phyloP scores from a whole-genome alignment of 306 rosid genomes.

The Rosa rugosa region DNA sequence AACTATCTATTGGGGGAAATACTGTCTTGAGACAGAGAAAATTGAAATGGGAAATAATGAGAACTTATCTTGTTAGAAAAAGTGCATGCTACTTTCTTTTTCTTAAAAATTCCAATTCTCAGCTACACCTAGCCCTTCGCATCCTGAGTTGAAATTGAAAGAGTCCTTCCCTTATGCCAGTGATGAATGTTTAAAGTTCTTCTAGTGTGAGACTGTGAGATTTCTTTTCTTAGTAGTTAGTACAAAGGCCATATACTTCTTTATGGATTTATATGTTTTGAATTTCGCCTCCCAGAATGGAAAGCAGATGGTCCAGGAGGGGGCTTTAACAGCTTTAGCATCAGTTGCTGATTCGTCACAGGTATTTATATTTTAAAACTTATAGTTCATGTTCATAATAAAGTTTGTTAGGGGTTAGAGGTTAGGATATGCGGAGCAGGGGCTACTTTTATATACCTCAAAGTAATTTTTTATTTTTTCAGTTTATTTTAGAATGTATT shows the following conservation, averaged over 20 bases:
- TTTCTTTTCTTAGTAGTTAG: not conserved
- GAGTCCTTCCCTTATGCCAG: not conserved
- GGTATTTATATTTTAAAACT: constrained; percentile 37
- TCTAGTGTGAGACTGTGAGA: not conserved
- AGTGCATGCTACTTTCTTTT: not conserved
- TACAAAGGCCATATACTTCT: not conserved
- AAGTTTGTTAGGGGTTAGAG: not conserved
- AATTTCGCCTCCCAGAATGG: constrained; percentile 43
- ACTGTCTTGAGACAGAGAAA: not conserved
- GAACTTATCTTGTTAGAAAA: too few relatives aligned
- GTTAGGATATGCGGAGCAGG: not conserved
- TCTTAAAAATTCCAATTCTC: not conserved
- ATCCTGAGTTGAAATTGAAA: not conserved
- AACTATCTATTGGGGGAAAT: not conserved
- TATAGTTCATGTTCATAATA: not conserved
- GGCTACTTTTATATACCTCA: not conserved
- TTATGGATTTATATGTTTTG: not conserved
- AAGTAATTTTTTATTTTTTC: not conserved
- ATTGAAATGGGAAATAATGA: not conserved
- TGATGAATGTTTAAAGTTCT: not conserved
- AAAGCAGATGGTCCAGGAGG: constrained; percentile 79
- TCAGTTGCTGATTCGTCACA: constrained; percentile 85
- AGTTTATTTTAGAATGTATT: not conserved
- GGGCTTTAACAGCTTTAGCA: constrained; percentile 72
- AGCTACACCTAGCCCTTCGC: not conserved